phyloP scores from a whole-genome alignment of 164 flowering plant species.

The Annona cherimola region DNA sequence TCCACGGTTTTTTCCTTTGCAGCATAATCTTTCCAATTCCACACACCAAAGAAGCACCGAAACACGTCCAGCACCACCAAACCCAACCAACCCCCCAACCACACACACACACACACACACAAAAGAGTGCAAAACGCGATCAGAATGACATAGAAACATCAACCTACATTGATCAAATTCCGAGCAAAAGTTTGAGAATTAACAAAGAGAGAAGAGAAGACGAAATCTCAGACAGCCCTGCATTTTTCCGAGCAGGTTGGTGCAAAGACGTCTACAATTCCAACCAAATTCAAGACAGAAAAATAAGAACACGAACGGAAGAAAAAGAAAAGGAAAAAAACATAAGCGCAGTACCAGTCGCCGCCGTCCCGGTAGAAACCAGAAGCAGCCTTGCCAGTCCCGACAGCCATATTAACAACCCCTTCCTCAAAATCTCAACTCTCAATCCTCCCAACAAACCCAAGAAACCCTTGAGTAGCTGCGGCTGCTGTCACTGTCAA shows the following conservation, averaged over 20 bases:
- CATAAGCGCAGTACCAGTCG: constrained; percentile 38
- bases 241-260: neutral
- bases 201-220: too few relatives aligned
- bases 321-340: neutral
- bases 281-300: neutral
- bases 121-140: too few relatives aligned
- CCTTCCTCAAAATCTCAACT: neutral
- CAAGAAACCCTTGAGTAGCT: neutral
- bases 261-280: neutral
- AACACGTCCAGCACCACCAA: too few relatives aligned
- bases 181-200: too few relatives aligned
- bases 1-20: too few relatives aligned
- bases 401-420: constrained; percentile 34
- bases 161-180: too few relatives aligned
- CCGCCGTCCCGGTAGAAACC: constrained; percentile 47
- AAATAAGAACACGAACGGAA: neutral
- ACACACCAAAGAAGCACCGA: too few relatives aligned
- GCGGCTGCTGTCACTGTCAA: neutral
- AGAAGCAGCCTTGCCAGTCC: constrained; percentile 27
- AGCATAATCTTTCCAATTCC: too few relatives aligned
- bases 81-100: too few relatives aligned
- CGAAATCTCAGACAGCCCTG: neutral
- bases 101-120: too few relatives aligned
- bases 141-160: too few relatives aligned
- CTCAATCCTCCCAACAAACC: neutral